phyloP scores from a whole-genome alignment of 179 eudicot species.

The Vitellaria paradoxa region DNA sequence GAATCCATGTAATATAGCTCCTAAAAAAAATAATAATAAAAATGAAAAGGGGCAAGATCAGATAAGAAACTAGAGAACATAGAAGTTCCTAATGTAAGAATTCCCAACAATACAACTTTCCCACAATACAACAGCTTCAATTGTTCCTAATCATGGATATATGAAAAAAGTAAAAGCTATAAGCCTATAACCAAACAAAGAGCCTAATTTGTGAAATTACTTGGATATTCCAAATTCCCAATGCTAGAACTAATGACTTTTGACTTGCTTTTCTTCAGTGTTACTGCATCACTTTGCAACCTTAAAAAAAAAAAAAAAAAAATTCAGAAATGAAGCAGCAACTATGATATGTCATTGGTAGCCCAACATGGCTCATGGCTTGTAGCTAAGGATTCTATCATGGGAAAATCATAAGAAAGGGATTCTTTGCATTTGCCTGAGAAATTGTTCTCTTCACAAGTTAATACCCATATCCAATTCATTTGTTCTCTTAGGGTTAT shows the following conservation, averaged over 20 bases:
- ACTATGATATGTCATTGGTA: background rate
- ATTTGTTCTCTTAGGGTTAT: constrained; percentile 62
- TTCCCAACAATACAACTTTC: background rate
- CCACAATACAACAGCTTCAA: background rate
- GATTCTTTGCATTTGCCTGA: constrained; percentile 4
- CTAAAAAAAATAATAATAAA: background rate
- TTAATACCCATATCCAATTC: constrained; percentile 10
- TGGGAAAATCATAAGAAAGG: background rate
- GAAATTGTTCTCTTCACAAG: background rate
- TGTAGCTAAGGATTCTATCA: background rate
- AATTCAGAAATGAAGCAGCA: background rate
- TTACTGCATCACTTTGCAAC: background rate
- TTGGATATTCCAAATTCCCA: background rate
- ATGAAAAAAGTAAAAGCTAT: background rate
- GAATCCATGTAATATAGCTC: too few species aligned
- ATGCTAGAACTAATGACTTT: background rate
- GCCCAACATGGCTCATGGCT: background rate
- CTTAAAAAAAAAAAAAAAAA: background rate
- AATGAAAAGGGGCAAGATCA: background rate
- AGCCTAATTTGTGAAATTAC: background rate
- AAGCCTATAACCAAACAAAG: background rate
- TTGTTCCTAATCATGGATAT: background rate
- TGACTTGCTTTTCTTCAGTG: background rate
- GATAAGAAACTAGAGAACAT: background rate
- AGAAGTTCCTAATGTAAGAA: background rate